Evolutionary conservation across 352 stramenopile genomes (phyloP), one percentile per base, ranked within the genome.

Genomic region (Phytophthora pistaciae): DNA sequence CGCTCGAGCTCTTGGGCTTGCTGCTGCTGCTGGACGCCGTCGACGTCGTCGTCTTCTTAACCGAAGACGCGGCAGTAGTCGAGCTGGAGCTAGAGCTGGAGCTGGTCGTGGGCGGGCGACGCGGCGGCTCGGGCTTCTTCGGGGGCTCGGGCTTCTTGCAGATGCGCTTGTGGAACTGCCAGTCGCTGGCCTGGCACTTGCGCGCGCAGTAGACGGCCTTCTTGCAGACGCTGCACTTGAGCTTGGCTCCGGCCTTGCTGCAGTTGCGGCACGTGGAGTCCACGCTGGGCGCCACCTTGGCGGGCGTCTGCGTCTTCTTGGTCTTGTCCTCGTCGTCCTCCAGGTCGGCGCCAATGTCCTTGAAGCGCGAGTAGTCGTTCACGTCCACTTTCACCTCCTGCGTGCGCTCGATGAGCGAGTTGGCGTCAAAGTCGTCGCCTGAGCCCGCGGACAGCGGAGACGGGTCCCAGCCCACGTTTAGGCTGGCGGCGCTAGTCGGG

Each of bases 161-260:
- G n/a, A 84, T 94, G 60, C 87, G 87, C 70, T 93, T 94, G 83
- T 96, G 89, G 78, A 94, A 96, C 53, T 76, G 76, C 89, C 89
- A 96, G 72, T 96, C 89, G 66, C 85, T 91, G 29, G 87, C 85
- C 62, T 96, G 90, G 64, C 90, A 96, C 67, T 83, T 70, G 52
- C 90, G 83, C 46, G 85, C 83, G 64, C 90, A 96, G 71, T 96
- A 96, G 27, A 89, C 75, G 33, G 83, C 88, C 70, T 94, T 94
- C 81, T 95, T 96, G 66, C 90, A 96, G 50, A 95, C 77, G 20
- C 86, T 94, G 76, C 90, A 96, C 81, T 95, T 95, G 67, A 96
- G 88, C 61, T 92, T 92, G 16, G 88, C 88, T 18, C 85, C 88
- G 0, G 67, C 21, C 55, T 91, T 93, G 76, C 81, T 84, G 78